These are phyloP conservation scores for Annulohypoxylon nitens DNA, from an alignment of 495 filamentous ascomycete genomes.

Conservation along the genomic window DNA sequence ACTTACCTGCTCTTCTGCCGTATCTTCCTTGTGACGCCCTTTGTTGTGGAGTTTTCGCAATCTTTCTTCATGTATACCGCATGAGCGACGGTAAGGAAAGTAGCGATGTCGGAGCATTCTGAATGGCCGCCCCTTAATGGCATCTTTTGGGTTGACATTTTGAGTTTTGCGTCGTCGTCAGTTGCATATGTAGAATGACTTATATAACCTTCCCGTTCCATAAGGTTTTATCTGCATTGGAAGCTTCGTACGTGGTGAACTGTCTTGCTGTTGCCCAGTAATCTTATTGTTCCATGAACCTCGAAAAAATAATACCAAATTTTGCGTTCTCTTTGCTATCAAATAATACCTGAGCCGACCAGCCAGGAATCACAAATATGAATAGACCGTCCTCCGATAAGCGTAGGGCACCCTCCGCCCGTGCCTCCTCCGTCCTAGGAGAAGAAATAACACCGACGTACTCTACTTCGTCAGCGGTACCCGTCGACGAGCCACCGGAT, in stretches of 20 bases:
- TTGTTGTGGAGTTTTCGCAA: conserved; percentile 15
- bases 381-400: not conserved
- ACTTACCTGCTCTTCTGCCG: conserved; percentile 4
- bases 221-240: conserved; percentile 16
- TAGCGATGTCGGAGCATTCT: conserved; percentile 36
- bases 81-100: conserved; percentile 3
- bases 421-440: not conserved
- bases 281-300: not conserved
- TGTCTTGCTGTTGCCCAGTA: not conserved
- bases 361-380: not conserved
- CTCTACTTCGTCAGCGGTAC: not conserved
- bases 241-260: not conserved
- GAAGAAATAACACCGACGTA: not conserved
- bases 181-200: not conserved
- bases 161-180: conserved; percentile 25
- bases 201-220: conserved; percentile 9
- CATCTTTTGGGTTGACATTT: conserved; percentile 7
- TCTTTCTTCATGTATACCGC: conserved; percentile 16
- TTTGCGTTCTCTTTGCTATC: not conserved
- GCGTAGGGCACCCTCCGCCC: not conserved
- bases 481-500: conserved; percentile 50
- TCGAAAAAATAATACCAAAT: not conserved
- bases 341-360: not conserved
- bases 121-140: not conserved
- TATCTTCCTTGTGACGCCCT: conserved; percentile 18